Base-by-base conservation (phyloP, 2,329 filamentous ascomycete species). In the Ceratocystis diversiconidia region DNA sequence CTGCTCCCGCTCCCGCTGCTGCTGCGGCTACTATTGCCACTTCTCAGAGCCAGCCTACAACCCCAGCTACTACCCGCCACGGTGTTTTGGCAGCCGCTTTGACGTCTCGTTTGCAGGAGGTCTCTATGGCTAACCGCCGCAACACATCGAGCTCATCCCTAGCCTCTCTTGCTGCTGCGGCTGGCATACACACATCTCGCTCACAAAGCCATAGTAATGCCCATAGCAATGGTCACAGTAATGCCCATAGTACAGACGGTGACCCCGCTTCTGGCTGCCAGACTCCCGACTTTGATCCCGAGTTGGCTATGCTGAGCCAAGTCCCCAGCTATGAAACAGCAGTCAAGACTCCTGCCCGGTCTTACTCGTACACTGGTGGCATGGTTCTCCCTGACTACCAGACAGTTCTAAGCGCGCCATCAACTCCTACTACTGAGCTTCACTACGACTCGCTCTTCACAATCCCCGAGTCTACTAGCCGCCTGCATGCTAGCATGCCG, bases 271-370 rank as follows among this genome's bases (percentile, higher is more conserved):
- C 81, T 17, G 79, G 79, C 3, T 76, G 79, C 65, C 78, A 79
- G 68, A 84, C 82, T 6, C 79, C 80, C 3, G 80, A 85, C 69
- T 81, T 85, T 68, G 70, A 79, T 61, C 76, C 79, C 19, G 84
- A 88, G 68, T 75, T 89, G 69, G 80, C 82, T 61, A 82, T 85
- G 69, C 76, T 91, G 52, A 87, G 80, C 72, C 87, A 87, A 69
- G 88, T 92, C 1, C 88, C 88, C 0, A 91, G 88, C 66, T 92
- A 92, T 73, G 81, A 82, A 17, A 91, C 88, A 0, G 88, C 88
- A 0, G 83, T 90, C 30, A 83, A 82, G 69, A 83, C 85, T 0
- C 83, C 85, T 4, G 81, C 84, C 17, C 79, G 82, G 62, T 78
- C 80, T 43, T 78, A 78, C 15, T 79, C 76, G 61, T 78, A 78